These are phyloP conservation scores for sorghum (Sorghum bicolor) DNA, from an alignment of 176 grass and related monocot genomes.

Conservation along the genomic window DNA sequence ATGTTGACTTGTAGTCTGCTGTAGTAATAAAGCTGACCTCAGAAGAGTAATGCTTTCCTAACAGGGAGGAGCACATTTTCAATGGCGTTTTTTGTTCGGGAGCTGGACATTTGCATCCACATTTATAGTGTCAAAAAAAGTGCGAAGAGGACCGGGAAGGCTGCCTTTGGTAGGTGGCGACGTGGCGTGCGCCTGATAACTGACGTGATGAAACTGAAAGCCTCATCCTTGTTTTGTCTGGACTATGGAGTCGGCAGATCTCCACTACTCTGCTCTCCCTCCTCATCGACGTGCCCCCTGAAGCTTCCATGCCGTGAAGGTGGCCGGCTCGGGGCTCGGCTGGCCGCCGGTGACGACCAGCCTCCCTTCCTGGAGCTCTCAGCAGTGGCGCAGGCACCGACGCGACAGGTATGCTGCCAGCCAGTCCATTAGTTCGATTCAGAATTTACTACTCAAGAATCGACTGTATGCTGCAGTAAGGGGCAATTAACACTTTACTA, in stretches of 20 bases:
- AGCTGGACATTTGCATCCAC: background rate
- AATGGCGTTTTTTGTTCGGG: background rate
- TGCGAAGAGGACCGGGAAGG: no score
- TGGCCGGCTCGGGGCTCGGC: no score
- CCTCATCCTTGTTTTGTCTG: background rate
- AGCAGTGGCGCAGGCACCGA: background rate
- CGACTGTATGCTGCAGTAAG: no score
- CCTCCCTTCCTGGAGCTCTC: background rate
- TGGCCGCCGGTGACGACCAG: background rate
- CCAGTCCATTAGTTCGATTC: no score
- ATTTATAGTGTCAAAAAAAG: background rate
- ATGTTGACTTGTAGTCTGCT: background rate
- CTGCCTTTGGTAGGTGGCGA: no score
- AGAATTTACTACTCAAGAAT: no score
- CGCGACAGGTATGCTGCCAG: background rate
- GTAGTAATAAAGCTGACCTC: background rate
- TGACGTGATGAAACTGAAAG: background rate
- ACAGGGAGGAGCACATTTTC: background rate
- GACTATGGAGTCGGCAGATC: background rate
- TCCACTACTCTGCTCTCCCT: background rate
- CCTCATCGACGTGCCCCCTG: background rate
- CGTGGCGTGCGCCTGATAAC: background rate
- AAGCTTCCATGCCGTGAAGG: background rate
- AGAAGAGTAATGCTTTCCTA: background rate
- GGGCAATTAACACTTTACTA: no score